These are phyloP conservation scores for Fusarium euwallaceae DNA, from an alignment of 2,329 filamentous ascomycete species.

Conservation along the genomic window DNA sequence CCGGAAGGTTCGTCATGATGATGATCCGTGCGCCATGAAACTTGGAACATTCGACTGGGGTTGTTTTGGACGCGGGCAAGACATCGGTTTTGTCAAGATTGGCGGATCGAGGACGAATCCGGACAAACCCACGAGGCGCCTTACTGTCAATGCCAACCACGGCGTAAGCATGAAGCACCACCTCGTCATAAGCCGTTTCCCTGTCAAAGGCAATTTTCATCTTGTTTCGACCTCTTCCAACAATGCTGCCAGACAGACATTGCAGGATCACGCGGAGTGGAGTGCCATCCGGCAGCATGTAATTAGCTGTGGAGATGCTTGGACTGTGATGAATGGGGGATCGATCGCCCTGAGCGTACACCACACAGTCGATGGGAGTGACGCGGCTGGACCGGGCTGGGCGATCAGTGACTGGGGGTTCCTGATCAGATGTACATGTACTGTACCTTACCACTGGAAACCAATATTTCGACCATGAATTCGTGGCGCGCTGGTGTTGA, in stretches of 20 bases:
- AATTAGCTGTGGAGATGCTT: conserved; percentile 40
- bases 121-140: neutral
- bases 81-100: conserved; percentile 13
- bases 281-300: conserved; percentile 28
- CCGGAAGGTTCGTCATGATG: conserved; percentile 14
- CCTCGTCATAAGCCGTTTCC: conserved; percentile 17
- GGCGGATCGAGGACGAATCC: conserved; percentile 20
- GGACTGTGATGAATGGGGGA: conserved; percentile 22
- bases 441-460: conserved; percentile 7
- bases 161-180: conserved; percentile 10
- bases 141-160: conserved; percentile 23
- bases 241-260: conserved; percentile 27
- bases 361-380: conserved; percentile 23
- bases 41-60: conserved; percentile 30
- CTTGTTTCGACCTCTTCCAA: conserved; percentile 7
- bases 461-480: neutral
- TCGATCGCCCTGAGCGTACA: conserved; percentile 31
- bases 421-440: conserved; percentile 21
- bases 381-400: conserved; percentile 31
- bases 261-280: conserved; percentile 30
- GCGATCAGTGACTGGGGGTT: conserved; percentile 30
- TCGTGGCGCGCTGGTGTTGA: conserved; percentile 12
- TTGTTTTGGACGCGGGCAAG: conserved; percentile 12
- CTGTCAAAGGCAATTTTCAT: neutral
- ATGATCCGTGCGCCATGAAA: conserved; percentile 29